Percentiles rank a stretch among this genome's conserved stretches.
Evolutionary conservation across 176 grass and related monocot species (phyloP).

Genomic region (Avena atlantica): DNA sequence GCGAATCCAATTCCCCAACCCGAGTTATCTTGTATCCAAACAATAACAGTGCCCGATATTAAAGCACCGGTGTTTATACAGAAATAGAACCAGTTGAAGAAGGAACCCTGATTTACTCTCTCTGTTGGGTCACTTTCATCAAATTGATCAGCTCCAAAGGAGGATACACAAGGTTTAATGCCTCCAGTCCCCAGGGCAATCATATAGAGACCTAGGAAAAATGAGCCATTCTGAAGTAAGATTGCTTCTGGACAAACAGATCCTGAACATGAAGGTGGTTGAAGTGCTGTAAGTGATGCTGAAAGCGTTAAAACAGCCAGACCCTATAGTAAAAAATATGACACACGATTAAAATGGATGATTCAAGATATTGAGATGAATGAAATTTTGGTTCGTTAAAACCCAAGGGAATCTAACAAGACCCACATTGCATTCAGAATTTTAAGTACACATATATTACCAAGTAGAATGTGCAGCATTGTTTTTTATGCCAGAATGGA

Average conservation of each 20-base stretch:
- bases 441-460: not conserved
- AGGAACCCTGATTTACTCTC: constrained; percentile 77
- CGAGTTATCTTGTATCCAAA: constrained; percentile 85
- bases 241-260: constrained; percentile 61
- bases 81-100: constrained; percentile 98
- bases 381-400: not conserved
- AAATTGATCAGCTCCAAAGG: constrained; percentile 95
- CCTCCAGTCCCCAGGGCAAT: constrained; percentile 88
- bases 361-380: not conserved
- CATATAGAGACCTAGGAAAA: constrained; percentile 87
- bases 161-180: constrained; percentile 89
- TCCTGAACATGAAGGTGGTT: constrained; percentile 54
- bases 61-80: constrained; percentile 81
- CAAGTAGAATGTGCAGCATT: not conserved
- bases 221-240: constrained; percentile 58
- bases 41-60: constrained; percentile 73
- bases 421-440: not conserved
- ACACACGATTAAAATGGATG: constrained; percentile 18
- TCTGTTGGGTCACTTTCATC: constrained; percentile 83
- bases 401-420: not conserved
- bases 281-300: constrained; percentile 65
- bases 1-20: constrained; percentile 90
- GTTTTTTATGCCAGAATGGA: constrained; percentile 9
- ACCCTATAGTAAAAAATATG: constrained; percentile 56
- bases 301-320: constrained; percentile 78